Percentiles rank a stretch among this genome's conserved stretches.
Conservation (phyloP, 345 rosid genomes). For the Clarkia xantiana region DNA sequence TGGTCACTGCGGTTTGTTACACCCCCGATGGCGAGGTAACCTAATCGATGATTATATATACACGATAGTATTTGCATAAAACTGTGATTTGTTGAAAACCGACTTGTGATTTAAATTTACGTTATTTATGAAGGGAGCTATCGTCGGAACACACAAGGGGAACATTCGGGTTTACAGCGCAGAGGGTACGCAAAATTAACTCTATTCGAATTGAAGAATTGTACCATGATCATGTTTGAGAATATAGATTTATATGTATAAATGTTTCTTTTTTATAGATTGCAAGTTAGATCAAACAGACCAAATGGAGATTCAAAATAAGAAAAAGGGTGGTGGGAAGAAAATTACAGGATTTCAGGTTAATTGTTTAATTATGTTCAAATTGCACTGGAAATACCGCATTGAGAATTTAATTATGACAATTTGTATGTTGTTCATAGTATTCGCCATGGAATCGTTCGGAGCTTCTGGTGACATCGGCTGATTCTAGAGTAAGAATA, state of each 20-base stretch:
- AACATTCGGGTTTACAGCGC: slow-evolving; percentile 50
- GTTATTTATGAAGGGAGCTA: slow-evolving; percentile 47
- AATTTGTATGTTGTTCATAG: slow-evolving; percentile 20
- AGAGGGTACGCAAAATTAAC: slow-evolving; percentile 60
- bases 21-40: slow-evolving; percentile 99
- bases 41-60: too few relatives aligned
- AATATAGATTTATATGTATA: not conserved
- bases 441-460: slow-evolving; percentile 61
- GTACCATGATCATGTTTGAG: too few relatives aligned
- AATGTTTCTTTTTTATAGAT: slow-evolving; percentile 25
- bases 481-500: slow-evolving; percentile 76
- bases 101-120: slow-evolving; percentile 13
- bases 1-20: slow-evolving; percentile 89
- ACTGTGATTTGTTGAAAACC: not conserved
- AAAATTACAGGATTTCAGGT: slow-evolving; percentile 96
- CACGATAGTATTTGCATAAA: too few relatives aligned
- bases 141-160: slow-evolving; percentile 82
- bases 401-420: slow-evolving; percentile 2
- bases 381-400: not conserved
- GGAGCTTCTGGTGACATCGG: slow-evolving; percentile 74
- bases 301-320: slow-evolving; percentile 38
- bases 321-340: slow-evolving; percentile 43
- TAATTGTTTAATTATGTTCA: too few relatives aligned
- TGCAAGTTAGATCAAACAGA: slow-evolving; percentile 40
- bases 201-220: too few relatives aligned